Evolutionary conservation across 169 alveolate species (phyloP), one percentile per base, ranked within the genome.

Genomic region (Perkinsus olseni): DNA sequence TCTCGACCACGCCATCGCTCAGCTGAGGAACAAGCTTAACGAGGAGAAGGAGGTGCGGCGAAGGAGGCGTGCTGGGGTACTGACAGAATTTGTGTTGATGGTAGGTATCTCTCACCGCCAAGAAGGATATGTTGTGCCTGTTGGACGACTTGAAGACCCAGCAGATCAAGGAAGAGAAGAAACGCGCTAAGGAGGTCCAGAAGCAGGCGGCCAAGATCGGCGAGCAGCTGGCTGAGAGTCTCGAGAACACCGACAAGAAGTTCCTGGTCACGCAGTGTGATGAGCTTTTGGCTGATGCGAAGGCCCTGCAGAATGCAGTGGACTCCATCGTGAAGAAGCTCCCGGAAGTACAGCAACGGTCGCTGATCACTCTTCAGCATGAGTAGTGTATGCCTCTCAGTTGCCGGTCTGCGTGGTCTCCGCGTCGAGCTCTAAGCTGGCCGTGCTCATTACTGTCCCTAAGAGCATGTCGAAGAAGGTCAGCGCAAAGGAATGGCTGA

Each of bases 401-500:
- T 92, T 91, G 94, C 94, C 37, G 91, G 92, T 38, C 38, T 92
- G 92, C 45, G 8, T 94, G 38, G 74, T 94, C 74, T 91, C 95
- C 28, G 94, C 94, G 40, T 74, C 39, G 38, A 91, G 91, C 74
- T 91, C 93, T n/a, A 91, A 93, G 74, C 51, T 93, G 6, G 92
- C 95, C 0, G 93, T 93, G 74, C 92, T 94, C 74, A 82, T 62
- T 31, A 50, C 92, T 39, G 92, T 92, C 62, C 95, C 95, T 11
- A 91, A 92, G 91, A 93, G 90, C 21, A 91, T 21, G 21, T 50
- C n/a, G 92, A 36, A 62, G 50, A 82, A 31, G 91, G 91, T 1
- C 48, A 92, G 31, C 10, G 93, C 93, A 4, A 74, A 74, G 92
- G 31, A 48, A 74, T 94, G 95, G 95, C 93, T 94, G 40, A 94